Conservation (phyloP, 306 rosid genomes). For the cucumber (Cucumis sativus) region Cucumber_9930_V3 NC_026659.2:91001-91500, state of each 20-base stretch:
- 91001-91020: neutral
- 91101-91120: no score
- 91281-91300: neutral
- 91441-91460: neutral
- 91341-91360: neutral
- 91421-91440: neutral
- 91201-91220: neutral
- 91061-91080: neutral
- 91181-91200: neutral
- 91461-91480: neutral
- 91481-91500: slow-evolving; percentile 60
- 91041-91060: no score
- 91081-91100: neutral
- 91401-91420: neutral
- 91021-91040: neutral
- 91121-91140: neutral
- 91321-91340: neutral
- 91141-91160: slow-evolving; percentile 1
- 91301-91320: neutral
- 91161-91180: neutral
- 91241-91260: neutral
- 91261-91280: neutral
- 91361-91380: neutral
- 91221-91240: neutral
- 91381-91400: neutral